Percentiles rank a stretch among this genome's conserved stretches.
Evolutionary conservation across 2,329 filamentous ascomycete genomes (phyloP).

Genomic region (Tricladium varicosporioides): DNA sequence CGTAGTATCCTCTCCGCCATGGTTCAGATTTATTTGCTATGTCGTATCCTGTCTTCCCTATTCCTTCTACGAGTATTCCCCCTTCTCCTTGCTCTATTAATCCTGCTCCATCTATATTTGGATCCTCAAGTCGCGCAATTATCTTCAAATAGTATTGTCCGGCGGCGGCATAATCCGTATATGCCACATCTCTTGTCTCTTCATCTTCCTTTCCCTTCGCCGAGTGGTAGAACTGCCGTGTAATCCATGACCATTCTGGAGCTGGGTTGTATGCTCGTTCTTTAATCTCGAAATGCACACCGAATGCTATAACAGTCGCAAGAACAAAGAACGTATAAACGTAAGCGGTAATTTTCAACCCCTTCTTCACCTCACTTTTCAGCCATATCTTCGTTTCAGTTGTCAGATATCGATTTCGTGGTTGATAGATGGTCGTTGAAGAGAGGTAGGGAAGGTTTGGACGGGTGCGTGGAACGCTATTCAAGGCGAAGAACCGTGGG

Average conservation of each 20-base stretch:
- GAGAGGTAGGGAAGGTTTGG: conserved; percentile 66
- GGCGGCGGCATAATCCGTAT: conserved; percentile 63
- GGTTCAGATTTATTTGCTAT: conserved; percentile 65
- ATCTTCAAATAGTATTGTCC: conserved; percentile 59
- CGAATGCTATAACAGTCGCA: conserved; percentile 59
- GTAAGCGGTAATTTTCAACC: conserved; percentile 64
- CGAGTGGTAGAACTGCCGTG: conserved; percentile 56
- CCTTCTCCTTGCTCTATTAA: conserved; percentile 52
- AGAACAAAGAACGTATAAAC: conserved; percentile 64
- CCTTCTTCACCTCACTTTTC: conserved; percentile 67
- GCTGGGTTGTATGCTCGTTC: conserved; percentile 80
- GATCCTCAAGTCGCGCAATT: conserved; percentile 68
- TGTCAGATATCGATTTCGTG: conserved; percentile 66
- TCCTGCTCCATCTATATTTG: conserved; percentile 64
- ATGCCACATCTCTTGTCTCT: conserved; percentile 12
- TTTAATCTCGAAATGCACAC: conserved; percentile 69
- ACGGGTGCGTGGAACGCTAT: conserved; percentile 44
- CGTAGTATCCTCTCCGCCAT: conserved; percentile 84
- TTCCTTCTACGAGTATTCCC: conserved; percentile 50
- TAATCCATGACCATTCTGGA: conserved; percentile 73
- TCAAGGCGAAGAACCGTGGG: conserved; percentile 56
- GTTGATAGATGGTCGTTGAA: conserved; percentile 36
- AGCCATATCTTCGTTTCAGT: conserved; percentile 72
- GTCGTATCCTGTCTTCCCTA: conserved; percentile 45
- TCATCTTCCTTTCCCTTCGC: conserved; percentile 17